Evolutionary conservation across 352 stramenopile species (phyloP).

Genomic region (Elongisporangium prolatum): DNA sequence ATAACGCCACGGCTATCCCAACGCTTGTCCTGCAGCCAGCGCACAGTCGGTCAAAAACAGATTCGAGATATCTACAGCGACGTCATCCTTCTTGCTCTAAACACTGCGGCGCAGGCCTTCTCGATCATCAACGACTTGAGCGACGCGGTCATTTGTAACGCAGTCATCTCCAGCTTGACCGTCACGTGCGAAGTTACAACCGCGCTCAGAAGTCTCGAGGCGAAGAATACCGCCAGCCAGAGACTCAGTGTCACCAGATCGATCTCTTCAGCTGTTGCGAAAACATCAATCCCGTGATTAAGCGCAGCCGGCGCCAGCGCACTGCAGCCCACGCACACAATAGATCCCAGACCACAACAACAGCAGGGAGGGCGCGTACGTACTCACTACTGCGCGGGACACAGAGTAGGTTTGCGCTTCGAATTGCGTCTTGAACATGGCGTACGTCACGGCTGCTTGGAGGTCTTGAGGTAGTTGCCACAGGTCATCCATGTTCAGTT

Average conservation of each 20-base stretch:
- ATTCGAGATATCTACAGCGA: slow-evolving; percentile 17
- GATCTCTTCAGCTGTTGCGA: slow-evolving; percentile 14
- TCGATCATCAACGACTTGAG: slow-evolving; percentile 32
- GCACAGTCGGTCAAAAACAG: slow-evolving; percentile 14
- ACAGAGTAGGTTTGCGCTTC: slow-evolving; percentile 11
- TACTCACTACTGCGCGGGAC: slow-evolving; percentile 12
- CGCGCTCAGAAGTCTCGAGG: slow-evolving; percentile 21
- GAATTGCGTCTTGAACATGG: slow-evolving; percentile 17
- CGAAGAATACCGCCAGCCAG: slow-evolving; percentile 34
- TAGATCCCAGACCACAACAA: slow-evolving; percentile 14
- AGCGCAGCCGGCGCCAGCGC: slow-evolving; percentile 33
- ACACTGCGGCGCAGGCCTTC: slow-evolving; percentile 24
- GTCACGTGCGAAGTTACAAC: slow-evolving; percentile 20
- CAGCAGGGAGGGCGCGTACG: slow-evolving; percentile 14
- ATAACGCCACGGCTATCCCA: no score
- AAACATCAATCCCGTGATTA: slow-evolving; percentile 31
- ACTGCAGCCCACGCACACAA: slow-evolving; percentile 10
- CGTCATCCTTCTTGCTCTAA: slow-evolving; percentile 7
- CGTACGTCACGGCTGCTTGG: slow-evolving; percentile 13
- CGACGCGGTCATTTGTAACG: slow-evolving; percentile 16
- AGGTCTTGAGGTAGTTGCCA: slow-evolving; percentile 19
- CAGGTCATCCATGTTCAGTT: slow-evolving; percentile 24
- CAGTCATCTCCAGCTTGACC: slow-evolving; percentile 21
- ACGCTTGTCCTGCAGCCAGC: no score
- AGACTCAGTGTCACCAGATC: slow-evolving; percentile 14